Conservation (phyloP, 345 rosid species). For the Cardiospermum halicacabum region DNA sequence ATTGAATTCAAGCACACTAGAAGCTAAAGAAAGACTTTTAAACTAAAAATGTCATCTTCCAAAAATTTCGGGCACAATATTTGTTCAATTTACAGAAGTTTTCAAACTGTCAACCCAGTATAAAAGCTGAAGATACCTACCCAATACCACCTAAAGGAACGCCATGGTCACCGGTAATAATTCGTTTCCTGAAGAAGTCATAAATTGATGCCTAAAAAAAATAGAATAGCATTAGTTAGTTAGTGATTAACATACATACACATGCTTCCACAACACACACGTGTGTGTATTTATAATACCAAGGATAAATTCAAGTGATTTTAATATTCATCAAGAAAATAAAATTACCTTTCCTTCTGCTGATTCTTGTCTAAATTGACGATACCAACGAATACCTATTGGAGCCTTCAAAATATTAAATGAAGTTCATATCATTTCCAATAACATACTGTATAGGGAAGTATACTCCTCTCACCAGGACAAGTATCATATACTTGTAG, state of each 20-base stretch:
- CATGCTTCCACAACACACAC: too few relatives aligned
- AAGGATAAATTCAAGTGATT: neutral
- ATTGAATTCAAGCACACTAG: neutral
- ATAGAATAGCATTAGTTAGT: too few relatives aligned
- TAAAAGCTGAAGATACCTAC: slow-evolving; percentile 30
- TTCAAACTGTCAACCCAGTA: neutral
- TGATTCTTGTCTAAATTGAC: slow-evolving; percentile 45
- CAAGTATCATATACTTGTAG: neutral
- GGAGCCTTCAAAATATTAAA: slow-evolving; percentile 43
- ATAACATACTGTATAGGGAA: neutral
- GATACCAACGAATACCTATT: slow-evolving; percentile 53
- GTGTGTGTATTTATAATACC: too few relatives aligned
- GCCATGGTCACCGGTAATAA: slow-evolving; percentile 54
- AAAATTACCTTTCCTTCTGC: slow-evolving; percentile 58
- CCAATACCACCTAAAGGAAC: slow-evolving; percentile 79
- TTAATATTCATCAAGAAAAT: neutral
- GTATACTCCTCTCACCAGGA: neutral
- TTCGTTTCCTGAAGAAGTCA: slow-evolving; percentile 44
- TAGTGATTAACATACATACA: too few relatives aligned
- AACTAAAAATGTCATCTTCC: neutral
- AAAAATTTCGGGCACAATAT: neutral
- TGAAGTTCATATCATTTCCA: neutral
- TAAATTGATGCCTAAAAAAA: slow-evolving; percentile 44
- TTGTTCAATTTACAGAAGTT: neutral
- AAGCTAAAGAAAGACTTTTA: neutral